These are phyloP conservation scores for Verticillium albo-atrum DNA, from an alignment of 2,329 filamentous ascomycete species.

Conservation along the genomic window DNA sequence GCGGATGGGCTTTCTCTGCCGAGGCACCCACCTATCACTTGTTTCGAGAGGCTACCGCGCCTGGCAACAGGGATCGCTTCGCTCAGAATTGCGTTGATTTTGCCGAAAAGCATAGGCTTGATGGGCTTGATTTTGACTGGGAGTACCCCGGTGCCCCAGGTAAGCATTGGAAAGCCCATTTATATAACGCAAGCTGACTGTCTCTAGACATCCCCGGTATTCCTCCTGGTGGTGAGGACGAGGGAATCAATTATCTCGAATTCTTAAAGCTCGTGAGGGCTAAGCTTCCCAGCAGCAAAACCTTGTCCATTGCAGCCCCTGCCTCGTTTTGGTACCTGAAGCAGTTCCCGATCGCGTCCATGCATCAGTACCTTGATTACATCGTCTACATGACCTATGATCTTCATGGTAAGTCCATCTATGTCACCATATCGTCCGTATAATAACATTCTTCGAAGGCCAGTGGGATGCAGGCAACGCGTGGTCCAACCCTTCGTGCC, in stretches of 20 bases:
- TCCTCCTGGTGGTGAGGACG: conserved; percentile 16
- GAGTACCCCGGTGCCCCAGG: conserved; percentile 28
- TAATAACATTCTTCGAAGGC: not conserved
- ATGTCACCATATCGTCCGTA: not conserved
- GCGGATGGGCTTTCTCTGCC: conserved; percentile 28
- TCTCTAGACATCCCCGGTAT: conserved; percentile 24
- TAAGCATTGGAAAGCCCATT: not conserved
- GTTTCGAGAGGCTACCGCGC: not conserved
- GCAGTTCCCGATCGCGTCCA: conserved; percentile 26
- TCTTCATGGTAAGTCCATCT: conserved; percentile 24
- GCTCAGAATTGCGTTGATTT: not conserved
- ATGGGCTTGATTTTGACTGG: conserved; percentile 38
- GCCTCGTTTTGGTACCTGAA: conserved; percentile 35
- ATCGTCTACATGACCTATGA: conserved; percentile 31
- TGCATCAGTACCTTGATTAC: conserved; percentile 23
- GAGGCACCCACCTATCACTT: not conserved
- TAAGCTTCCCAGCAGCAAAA: conserved; percentile 13
- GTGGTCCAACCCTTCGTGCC: conserved; percentile 18
- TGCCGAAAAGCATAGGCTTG: conserved; percentile 20
- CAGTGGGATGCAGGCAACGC: conserved; percentile 20
- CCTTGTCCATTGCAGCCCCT: conserved; percentile 30
- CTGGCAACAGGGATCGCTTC: not conserved
- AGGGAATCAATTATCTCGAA: conserved; percentile 25
- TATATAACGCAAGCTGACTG: not conserved
- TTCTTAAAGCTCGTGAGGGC: conserved; percentile 18